Evolutionary conservation across 805 yeast species (phyloP).

Genomic region (Torulaspora franciscae): DNA sequence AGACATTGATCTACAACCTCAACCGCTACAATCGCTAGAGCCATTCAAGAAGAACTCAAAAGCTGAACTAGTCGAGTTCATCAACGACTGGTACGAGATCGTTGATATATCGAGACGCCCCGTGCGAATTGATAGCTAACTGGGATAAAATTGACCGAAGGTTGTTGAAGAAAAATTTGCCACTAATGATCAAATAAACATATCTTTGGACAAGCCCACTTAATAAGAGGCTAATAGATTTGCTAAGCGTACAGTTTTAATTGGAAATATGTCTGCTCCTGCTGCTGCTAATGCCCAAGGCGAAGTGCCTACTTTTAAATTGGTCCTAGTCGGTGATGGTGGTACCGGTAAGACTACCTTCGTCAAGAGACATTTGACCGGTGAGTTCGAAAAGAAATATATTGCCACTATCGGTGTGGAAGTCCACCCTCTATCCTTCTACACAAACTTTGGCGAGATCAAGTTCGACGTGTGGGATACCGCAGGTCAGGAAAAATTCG

Average conservation of each 20-base stretch:
- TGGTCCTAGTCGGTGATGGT: constrained; percentile 99
- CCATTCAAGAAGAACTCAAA: background rate
- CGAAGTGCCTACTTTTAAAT: constrained; percentile 93
- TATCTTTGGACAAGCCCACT: background rate
- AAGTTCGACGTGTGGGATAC: constrained; percentile 99
- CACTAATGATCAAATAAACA: background rate
- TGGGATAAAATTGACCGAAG: constrained; percentile 1
- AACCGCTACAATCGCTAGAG: constrained; percentile 2
- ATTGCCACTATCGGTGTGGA: constrained; percentile 99
- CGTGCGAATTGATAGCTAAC: background rate
- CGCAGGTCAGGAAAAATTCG: constrained; percentile 99
- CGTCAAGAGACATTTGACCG: constrained; percentile 98
- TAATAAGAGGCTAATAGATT: background rate
- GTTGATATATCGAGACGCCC: constrained; percentile 9
- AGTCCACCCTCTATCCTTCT: constrained; percentile 97
- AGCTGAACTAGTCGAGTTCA: constrained; percentile 15
- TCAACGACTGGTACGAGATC: constrained; percentile 22
- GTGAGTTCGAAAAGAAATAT: constrained; percentile 98
- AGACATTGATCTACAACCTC: constrained; percentile 4
- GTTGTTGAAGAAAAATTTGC: constrained; percentile 1
- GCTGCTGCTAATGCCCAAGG: constrained; percentile 15
- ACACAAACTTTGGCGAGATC: constrained; percentile 97
- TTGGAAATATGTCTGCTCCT: constrained; percentile 46
- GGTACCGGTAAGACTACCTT: constrained; percentile 99
- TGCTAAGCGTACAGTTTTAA: background rate